These are phyloP conservation scores for Salix koriyanagi DNA, from an alignment of 345 rosid species.

Conservation along the genomic window DNA sequence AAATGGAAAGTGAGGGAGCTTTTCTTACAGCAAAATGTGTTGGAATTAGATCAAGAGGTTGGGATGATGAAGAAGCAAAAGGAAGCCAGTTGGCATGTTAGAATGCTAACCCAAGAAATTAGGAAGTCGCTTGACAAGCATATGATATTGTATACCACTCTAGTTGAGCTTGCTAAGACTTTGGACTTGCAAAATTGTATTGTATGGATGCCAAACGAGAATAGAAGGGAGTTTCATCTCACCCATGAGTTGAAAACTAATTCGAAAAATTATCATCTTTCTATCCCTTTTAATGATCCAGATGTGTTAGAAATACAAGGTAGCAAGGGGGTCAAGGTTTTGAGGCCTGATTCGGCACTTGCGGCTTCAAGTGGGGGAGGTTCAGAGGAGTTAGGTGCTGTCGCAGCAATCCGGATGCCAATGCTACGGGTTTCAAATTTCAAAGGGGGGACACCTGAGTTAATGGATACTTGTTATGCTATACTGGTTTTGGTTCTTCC, in stretches of 20 bases:
- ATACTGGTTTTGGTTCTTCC: slow-evolving; percentile 87
- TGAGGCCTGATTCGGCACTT: slow-evolving; percentile 65
- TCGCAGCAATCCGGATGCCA: slow-evolving; percentile 90
- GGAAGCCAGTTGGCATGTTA: slow-evolving; percentile 82
- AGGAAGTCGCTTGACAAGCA: slow-evolving; percentile 89
- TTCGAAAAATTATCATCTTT: slow-evolving; percentile 31
- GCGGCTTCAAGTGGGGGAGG: slow-evolving; percentile 62
- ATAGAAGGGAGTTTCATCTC: slow-evolving; percentile 57
- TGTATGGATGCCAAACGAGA: slow-evolving; percentile 95
- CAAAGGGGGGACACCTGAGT: slow-evolving; percentile 89
- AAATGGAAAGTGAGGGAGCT: slow-evolving; percentile 90
- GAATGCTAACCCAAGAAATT: slow-evolving; percentile 81
- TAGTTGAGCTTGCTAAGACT: slow-evolving; percentile 88
- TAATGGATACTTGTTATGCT: slow-evolving; percentile 66
- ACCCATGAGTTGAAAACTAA: slow-evolving; percentile 60
- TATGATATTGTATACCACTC: slow-evolving; percentile 69
- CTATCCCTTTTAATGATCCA: slow-evolving; percentile 48
- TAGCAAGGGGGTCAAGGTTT: slow-evolving; percentile 54
- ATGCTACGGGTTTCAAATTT: slow-evolving; percentile 79
- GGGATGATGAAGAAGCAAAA: slow-evolving; percentile 85
- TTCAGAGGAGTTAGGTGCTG: slow-evolving; percentile 58
- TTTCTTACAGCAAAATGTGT: slow-evolving; percentile 77
- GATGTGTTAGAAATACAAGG: slow-evolving; percentile 62
- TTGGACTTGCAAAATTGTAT: slow-evolving; percentile 79
- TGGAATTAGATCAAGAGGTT: slow-evolving; percentile 85